Conservation (phyloP, 2,329 filamentous ascomycete species). For the Colletotrichum horii region DNA sequence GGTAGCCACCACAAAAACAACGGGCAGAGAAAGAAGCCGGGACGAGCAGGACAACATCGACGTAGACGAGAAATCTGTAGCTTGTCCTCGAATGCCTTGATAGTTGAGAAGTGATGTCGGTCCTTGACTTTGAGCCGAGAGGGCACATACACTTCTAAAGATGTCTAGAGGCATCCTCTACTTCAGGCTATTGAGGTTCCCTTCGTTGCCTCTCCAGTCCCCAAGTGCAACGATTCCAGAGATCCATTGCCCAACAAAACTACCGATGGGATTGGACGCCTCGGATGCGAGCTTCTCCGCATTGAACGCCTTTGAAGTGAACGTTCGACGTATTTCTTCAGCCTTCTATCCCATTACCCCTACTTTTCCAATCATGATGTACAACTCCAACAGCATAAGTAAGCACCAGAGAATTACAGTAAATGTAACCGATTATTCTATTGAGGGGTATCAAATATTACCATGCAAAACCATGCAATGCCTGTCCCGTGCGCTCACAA, state of each 20-base stretch:
- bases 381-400: neutral
- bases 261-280: neutral
- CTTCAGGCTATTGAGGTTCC: neutral
- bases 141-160: neutral
- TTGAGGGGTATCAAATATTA: conserved; percentile 16
- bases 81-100: neutral
- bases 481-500: neutral
- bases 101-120: neutral
- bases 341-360: neutral
- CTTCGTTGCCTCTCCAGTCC: neutral
- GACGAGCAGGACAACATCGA: neutral
- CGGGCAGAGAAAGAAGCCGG: neutral
- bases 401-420: neutral
- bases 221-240: neutral
- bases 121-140: neutral
- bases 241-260: neutral
- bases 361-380: neutral
- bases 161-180: neutral
- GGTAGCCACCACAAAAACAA: no score
- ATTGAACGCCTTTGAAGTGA: neutral
- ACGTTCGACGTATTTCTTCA: neutral
- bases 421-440: neutral
- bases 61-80: neutral
- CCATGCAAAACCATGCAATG: neutral
- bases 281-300: neutral